Base-by-base conservation (phyloP, 2,329 filamentous ascomycete species). In the Colletotrichum sp. region DNA sequence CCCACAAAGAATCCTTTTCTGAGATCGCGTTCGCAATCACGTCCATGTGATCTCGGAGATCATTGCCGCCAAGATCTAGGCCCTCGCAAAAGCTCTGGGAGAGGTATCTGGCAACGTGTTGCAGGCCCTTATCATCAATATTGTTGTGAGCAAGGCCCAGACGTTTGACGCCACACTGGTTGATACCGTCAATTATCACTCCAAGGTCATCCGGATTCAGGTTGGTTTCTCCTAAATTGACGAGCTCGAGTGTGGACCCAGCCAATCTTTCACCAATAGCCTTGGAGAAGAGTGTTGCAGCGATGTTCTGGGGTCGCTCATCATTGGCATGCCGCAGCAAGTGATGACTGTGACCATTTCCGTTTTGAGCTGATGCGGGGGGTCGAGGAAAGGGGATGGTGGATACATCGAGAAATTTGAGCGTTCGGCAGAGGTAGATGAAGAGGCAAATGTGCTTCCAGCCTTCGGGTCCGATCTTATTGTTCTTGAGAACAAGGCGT, bases 391-490 rank as follows among this genome's bases (percentile, higher is more conserved):
- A 96, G 4, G 92, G 91, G 75, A 98, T 93, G 81, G 95, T 94
- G 1, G 96, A 98, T 32, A 99, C 84, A 83, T 99, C 97, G 28
- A 99, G 90, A 8, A 91, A 94, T 83, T 96, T 96, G 72, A 99
- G 88, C 1, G 96, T 96, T 77, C 93, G 93, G 80, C 95, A 98
- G 88, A 98, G 93, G 85, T 98, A 95, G 69, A 98, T 89, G 82
- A 99, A 99, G 8, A 98, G 88, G 55, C 94, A 94, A 73, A 99
- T 93, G 82, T 99, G 93, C 80, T 94, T 96, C 97, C 97, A 99
- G 18, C 96, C 97, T 78, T 98, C 94, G 1, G 90, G 88, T 0
- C 95, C 94, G 76, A 99, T 93, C 81, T 96, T 96, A 82, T 99
- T 99, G 85, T 98, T 95, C 85, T 98, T 98, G 57, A 99, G 86